Conservation (phyloP, 371 early-diverging fungal species). For the Lichtheimia ornata region DNA sequence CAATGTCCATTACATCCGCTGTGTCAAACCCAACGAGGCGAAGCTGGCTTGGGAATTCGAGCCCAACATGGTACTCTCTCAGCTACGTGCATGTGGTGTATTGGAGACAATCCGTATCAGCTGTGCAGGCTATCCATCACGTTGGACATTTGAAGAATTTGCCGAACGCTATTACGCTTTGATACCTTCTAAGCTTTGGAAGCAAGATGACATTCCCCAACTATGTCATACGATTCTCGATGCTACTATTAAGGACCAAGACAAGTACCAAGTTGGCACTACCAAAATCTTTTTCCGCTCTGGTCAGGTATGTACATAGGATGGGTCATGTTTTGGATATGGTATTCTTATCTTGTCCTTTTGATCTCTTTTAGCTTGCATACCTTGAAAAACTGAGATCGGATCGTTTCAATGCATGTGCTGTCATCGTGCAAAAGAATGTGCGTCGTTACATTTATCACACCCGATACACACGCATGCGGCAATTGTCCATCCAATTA, state of each 20-base stretch:
- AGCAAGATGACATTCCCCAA: conserved; percentile 41
- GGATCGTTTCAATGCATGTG: conserved; percentile 75
- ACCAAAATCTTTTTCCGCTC: conserved; percentile 99
- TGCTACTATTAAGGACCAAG: conserved; percentile 67
- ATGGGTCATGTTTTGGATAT: neutral
- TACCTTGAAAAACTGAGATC: conserved; percentile 85
- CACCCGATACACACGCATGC: conserved; percentile 61
- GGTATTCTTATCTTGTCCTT: neutral
- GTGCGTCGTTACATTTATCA: conserved; percentile 75
- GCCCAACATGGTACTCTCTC: conserved; percentile 88
- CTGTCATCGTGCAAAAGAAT: conserved; percentile 88
- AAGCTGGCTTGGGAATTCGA: conserved; percentile 90
- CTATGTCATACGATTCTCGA: conserved; percentile 70
- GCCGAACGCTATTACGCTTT: conserved; percentile 89
- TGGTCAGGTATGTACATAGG: conserved; percentile 57
- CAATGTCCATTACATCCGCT: conserved; percentile 95
- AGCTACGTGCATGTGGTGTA: conserved; percentile 99
- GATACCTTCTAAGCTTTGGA: conserved; percentile 73
- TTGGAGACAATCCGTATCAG: conserved; percentile 99
- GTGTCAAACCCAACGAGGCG: conserved; percentile 95
- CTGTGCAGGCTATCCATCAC: conserved; percentile 98
- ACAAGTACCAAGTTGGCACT: conserved; percentile 93
- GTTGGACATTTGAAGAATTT: conserved; percentile 92
- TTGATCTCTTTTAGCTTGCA: conserved; percentile 62
- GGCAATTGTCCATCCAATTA: conserved; percentile 49